Base-by-base conservation (phyloP, 495 filamentous ascomycete species). In the Tuber indicum region DNA sequence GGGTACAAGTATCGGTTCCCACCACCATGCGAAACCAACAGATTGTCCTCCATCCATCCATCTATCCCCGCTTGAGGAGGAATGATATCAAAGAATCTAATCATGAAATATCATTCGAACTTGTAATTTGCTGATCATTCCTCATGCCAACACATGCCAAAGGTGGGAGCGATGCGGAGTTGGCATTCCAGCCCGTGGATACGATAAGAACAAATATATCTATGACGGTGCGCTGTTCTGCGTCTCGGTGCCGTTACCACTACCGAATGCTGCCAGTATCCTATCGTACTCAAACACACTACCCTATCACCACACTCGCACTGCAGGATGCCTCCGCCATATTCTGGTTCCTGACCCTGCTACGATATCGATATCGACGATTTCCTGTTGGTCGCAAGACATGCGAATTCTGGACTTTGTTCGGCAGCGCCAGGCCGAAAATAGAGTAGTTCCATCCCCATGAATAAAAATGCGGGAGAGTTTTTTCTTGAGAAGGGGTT, bases 71-170 rank as follows among this genome's bases (percentile, higher is more conserved):
- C 58, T 32, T 8, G 14, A 10, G 12, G 26, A 36, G 58, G 26
- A 36, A 66, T 36, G 58, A 66, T 36, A 36, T 36, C 36, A 6
- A 36, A 66, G 5, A 17, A 0, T 16, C 4, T 17, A 14, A 5
- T 66, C 58, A 66, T 36, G 1, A 66, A 66, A 36, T 66, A 66
- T 66, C 58, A 66, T 26, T 66, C 58, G 58, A 66, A 66, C 58
- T 36, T 2, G 26, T 66, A 36, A 66, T 66, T 32, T 2, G 12
- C 58, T 17, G 58, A 17, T 66, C 58, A 66, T 66, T 66, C 58
- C 26, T 66, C 26, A 32, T 36, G 14, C 58, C 14, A 26, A 26
- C 12, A 36, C 6, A 19, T 17, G 12, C 58, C 19, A 66, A 36
- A 66, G 7, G 2, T 36, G 26, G 12, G 58, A 66, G 58, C 26